Percentiles rank a stretch among this genome's conserved stretches.
Conservation (phyloP, 345 rosid species). For the Populus davidiana region DNA sequence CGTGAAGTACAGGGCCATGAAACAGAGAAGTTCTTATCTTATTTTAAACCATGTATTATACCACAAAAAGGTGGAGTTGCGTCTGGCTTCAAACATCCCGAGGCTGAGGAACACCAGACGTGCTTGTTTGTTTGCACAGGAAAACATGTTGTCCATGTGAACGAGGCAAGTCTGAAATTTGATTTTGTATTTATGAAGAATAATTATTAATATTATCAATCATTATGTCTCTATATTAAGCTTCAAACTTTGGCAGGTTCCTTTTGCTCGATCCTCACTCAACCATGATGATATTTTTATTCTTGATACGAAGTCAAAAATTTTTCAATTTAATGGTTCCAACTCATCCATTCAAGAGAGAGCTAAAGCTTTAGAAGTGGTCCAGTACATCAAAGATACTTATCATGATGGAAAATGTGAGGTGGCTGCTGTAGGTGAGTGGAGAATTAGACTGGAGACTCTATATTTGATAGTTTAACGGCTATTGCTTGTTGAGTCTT, state of each 20-base stretch:
- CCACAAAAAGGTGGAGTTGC: slow-evolving; percentile 94
- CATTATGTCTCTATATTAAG: neutral
- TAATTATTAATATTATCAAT: neutral
- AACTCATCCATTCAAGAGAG: slow-evolving; percentile 97
- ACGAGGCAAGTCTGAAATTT: slow-evolving; percentile 63
- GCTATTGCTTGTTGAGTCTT: slow-evolving; percentile 7
- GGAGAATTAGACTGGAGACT: slow-evolving; percentile 15
- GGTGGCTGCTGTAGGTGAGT: slow-evolving; percentile 89
- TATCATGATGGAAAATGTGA: slow-evolving; percentile 96
- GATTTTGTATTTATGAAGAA: neutral
- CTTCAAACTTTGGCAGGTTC: slow-evolving; percentile 48
- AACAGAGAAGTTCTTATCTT: slow-evolving; percentile 87
- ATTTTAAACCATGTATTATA: slow-evolving; percentile 95
- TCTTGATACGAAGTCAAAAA: slow-evolving; percentile 84
- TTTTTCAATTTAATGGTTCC: slow-evolving; percentile 95
- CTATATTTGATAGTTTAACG: slow-evolving; percentile 1
- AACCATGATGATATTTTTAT: slow-evolving; percentile 94
- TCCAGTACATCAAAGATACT: slow-evolving; percentile 90
- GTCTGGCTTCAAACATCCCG: slow-evolving; percentile 79
- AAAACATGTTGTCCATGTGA: slow-evolving; percentile 87
- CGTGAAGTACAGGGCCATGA: slow-evolving; percentile 97
- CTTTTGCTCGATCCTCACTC: slow-evolving; percentile 89
- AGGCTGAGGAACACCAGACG: slow-evolving; percentile 70
- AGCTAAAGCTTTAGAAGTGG: slow-evolving; percentile 98
- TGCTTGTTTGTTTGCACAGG: slow-evolving; percentile 90